Conservation (phyloP, 2,329 filamentous ascomycete species). For the Alternaria sp. region DNA sequence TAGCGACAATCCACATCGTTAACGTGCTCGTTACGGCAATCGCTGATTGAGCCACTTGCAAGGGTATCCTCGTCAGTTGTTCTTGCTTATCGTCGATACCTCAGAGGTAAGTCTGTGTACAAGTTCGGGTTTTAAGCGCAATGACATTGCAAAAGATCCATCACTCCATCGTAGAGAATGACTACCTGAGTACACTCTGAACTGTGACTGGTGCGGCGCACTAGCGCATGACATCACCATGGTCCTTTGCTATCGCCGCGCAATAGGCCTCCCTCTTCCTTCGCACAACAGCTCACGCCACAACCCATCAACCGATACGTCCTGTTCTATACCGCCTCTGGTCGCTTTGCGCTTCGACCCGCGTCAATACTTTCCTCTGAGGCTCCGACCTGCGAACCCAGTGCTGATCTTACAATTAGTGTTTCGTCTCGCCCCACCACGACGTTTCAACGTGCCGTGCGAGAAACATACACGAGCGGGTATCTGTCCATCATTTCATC, state of each 20-base stretch:
- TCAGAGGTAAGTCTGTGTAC: background rate
- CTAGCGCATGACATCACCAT: background rate
- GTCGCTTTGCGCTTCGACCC: background rate
- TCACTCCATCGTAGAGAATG: background rate
- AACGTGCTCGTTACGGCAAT: background rate
- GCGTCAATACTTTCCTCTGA: background rate
- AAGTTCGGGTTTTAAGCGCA: background rate
- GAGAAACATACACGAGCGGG: conserved; percentile 1
- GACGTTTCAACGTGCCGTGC: conserved; percentile 27
- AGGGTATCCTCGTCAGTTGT: background rate
- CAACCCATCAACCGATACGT: background rate
- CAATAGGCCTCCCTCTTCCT: background rate
- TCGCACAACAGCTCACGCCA: background rate
- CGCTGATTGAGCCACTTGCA: background rate
- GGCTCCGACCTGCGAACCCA: conserved; percentile 7
- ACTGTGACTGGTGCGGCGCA: background rate
- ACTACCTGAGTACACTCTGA: background rate
- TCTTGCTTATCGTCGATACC: background rate
- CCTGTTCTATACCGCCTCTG: background rate
- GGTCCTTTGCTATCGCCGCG: background rate
- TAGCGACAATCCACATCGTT: background rate
- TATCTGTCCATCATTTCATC: background rate
- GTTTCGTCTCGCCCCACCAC: conserved; percentile 34
- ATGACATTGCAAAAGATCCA: background rate
- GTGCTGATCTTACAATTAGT: conserved; percentile 30